Conservation (phyloP, 164 flowering plant species). For the Sedum album region DNA sequence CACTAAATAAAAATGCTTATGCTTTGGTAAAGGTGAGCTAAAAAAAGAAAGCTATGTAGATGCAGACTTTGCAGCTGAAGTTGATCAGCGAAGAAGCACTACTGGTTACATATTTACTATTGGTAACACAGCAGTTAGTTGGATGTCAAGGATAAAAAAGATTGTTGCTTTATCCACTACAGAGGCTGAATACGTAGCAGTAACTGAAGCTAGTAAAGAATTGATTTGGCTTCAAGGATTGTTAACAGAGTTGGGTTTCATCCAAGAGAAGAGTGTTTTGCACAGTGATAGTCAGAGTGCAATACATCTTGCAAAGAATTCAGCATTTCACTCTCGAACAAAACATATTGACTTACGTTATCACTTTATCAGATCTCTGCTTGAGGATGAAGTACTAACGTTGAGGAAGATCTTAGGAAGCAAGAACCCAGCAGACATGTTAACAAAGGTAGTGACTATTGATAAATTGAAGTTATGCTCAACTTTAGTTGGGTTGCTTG, state of each 20-base stretch:
- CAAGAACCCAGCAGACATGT: background rate
- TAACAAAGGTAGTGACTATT: background rate
- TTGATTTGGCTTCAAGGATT: background rate
- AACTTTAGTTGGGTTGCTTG: background rate
- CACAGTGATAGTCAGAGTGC: constrained; percentile 4
- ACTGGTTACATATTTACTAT: background rate
- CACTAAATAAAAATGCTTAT: no score
- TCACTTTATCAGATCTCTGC: background rate
- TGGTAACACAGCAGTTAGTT: background rate
- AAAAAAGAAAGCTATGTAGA: background rate
- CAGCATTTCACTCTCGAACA: background rate
- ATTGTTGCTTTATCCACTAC: background rate
- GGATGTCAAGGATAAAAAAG: background rate
- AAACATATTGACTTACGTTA: constrained; percentile 2
- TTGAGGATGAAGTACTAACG: background rate
- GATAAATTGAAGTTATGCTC: constrained; percentile 5
- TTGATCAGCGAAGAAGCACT: background rate
- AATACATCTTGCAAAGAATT: background rate
- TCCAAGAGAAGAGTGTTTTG: background rate
- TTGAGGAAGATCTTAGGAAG: background rate
- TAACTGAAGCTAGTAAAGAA: background rate
- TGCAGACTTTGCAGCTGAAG: background rate
- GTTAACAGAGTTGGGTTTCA: background rate
- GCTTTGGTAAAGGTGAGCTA: background rate
- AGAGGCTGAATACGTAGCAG: background rate